Conservation (phyloP, 345 rosid genomes). For the Rhizophora apiculata region DNA sequence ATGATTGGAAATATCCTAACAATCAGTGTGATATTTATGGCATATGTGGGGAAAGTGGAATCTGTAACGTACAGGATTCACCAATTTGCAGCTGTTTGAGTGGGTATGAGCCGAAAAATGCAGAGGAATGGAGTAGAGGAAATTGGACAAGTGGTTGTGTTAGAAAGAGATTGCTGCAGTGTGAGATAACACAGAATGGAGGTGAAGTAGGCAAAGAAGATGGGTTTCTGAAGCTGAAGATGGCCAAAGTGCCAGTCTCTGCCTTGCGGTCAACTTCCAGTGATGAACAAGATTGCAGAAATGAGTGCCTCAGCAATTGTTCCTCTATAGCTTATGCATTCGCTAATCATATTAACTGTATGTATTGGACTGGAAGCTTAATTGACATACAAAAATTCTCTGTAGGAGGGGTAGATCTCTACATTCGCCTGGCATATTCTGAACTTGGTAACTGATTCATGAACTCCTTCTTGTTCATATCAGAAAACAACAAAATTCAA, state of each 20-base stretch:
- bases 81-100: constrained; percentile 50
- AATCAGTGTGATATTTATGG: constrained; percentile 50
- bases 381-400: constrained; percentile 16
- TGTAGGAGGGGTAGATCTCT: constrained; percentile 17
- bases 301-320: constrained; percentile 40
- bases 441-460: constrained; percentile 5
- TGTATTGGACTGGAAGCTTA: constrained; percentile 14
- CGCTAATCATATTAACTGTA: constrained; percentile 7
- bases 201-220: constrained; percentile 28
- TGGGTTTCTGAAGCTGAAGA: constrained; percentile 35
- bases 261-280: constrained; percentile 18
- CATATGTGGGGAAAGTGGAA: constrained; percentile 57
- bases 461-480: not conserved
- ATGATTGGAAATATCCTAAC: not conserved
- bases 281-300: constrained; percentile 28
- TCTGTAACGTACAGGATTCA: constrained; percentile 32
- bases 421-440: constrained; percentile 14
- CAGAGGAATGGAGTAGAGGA: constrained; percentile 27
- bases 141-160: constrained; percentile 44
- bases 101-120: constrained; percentile 42
- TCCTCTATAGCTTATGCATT: constrained; percentile 22
- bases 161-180: constrained; percentile 26
- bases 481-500: not conserved
- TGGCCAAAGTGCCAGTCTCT: constrained; percentile 40
- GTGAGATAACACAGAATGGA: constrained; percentile 21